Evolutionary conservation across 1,284 basidiomycete species (phyloP), one percentile per base, ranked within the genome.

Genomic region (Puccinia novopanici): DNA sequence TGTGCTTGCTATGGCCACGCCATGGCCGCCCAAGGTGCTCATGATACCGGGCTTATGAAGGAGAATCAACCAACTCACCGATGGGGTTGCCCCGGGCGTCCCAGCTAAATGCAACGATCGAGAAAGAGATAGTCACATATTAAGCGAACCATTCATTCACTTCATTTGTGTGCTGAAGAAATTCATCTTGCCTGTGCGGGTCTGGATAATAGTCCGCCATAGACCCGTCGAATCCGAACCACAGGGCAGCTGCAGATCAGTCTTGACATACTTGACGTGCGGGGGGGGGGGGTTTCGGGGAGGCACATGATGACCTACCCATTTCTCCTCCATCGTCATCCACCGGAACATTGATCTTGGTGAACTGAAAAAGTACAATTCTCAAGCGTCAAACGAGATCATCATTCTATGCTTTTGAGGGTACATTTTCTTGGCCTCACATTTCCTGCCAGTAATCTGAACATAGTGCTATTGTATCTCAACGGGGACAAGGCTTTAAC

Each of bases 381-480:
- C 34, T 34, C 34, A 34, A 34, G 1, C 34, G 34, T 34, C 4
- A 34, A 34, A 34, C 4, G 4, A 2, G 34, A 34, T 34, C 34
- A 34, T 34, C 34, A 34, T 34, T 34, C 34, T 34, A 34, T 34
- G 34, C 2, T 34, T 34, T 34, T 17, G 4, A 34, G 22, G 13
- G 34, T 13, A 40, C 24, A 30, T 2, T 34, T 17, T 34, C 27
- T 55, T 54, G 45, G n/a, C 17, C 77, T 79, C 52, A 79, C 77
- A 54, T 79, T 79, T 10, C 77, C 77, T 19, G 59, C 67, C 77
- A 48, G 77, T 79, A 34, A 79, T 79, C 48, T 79, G 77, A 15
- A 79, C 77, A 61, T 79, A 79, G 55, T 71, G 45, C 68, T 71
- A 79, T 40, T 30, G 22, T 52, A 19, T 37, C 19, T 37, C 30